Evolutionary conservation across 2,329 filamentous ascomycete genomes (phyloP).

Genomic region (Sporothrix euskadiensis): DNA sequence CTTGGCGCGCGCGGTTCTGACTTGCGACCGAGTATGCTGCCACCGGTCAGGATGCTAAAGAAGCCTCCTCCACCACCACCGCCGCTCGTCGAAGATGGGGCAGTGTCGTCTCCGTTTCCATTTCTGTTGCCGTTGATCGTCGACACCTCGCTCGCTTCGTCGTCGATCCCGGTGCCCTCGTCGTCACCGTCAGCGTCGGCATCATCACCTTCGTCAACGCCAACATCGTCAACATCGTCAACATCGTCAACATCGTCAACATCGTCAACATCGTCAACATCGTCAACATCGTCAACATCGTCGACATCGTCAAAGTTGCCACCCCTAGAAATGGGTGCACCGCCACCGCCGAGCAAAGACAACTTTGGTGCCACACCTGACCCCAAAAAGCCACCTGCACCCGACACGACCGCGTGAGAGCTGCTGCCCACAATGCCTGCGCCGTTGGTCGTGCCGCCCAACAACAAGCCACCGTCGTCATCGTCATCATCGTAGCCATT

Average conservation of each 20-base stretch:
- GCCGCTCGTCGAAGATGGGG: background rate
- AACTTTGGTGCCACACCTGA: constrained; percentile 25
- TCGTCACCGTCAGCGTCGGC: constrained; percentile 38
- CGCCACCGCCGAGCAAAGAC: constrained; percentile 37
- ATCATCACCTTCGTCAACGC: constrained; percentile 37
- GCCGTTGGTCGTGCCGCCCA: constrained; percentile 15
- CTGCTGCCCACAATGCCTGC: constrained; percentile 29
- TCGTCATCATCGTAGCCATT: constrained; percentile 29
- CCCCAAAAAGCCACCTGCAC: constrained; percentile 35
- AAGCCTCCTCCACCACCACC: constrained; percentile 49
- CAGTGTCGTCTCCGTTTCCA: background rate
- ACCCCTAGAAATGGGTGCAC: constrained; percentile 28
- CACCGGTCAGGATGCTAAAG: constrained; percentile 65
- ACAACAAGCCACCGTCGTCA: constrained; percentile 24
- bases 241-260: too few relatives aligned
- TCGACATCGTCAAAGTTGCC: background rate
- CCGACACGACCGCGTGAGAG: constrained; percentile 35
- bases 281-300: too few relatives aligned
- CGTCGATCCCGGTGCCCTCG: constrained; percentile 38
- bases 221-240: constrained; percentile 7
- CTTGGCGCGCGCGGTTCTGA: constrained; percentile 36
- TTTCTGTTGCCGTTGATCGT: constrained; percentile 27
- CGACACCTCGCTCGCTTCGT: constrained; percentile 43
- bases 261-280: too few relatives aligned
- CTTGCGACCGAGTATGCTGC: constrained; percentile 54